Base-by-base conservation (phyloP, 169 alveolate genomes). In the Sarcocystis neurona region DNA sequence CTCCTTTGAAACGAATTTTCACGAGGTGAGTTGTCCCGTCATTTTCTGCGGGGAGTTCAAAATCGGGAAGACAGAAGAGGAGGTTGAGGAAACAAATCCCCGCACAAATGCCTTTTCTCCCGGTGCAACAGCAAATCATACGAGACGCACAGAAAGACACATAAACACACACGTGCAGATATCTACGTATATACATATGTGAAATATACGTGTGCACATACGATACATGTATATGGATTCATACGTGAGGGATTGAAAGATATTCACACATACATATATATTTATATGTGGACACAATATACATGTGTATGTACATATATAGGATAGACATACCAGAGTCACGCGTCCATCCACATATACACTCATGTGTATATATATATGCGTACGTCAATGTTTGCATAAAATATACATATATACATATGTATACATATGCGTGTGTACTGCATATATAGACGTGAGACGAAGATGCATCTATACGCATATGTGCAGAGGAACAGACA, bases 41-140 rank as follows among this genome's bases (percentile, higher is more conserved):
- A 34, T 30, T 63, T 37, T 72, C 20, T 10, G 58, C 66, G 23
- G 72, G 32, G 78, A 30, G 63, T 84, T 30, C 30, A 86, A 85
- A 85, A 56, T 37, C 60, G 32, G 86, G 86, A 85, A 0, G 86
- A 85, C 90, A 86, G 72, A 10, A 86, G 60, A 4, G 90, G 53
- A 44, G 50, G 75, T 86, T 86, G 90, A 39, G 72, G 90, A 44
- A 86, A 85, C 23, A 86, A 56, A 4, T 18, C 18, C 60, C 8
- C 18, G n/a, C 18, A 8, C 60, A 50, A 18, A 10, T 50, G n/a
- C n/a, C 8, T 8, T 18, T 8, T 10, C 60, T 50, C 60, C 18
- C 18, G n/a, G 18, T 8, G 60, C 60, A 8, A 10, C n/a, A 50
- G 60, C 8, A 50, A 18, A 50, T 10, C n/a, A 50, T 10, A 5